Evolutionary conservation across 495 filamentous ascomycete genomes (phyloP), one percentile per base, ranked within the genome.

Genomic region (Aspergillus ellipticus): DNA sequence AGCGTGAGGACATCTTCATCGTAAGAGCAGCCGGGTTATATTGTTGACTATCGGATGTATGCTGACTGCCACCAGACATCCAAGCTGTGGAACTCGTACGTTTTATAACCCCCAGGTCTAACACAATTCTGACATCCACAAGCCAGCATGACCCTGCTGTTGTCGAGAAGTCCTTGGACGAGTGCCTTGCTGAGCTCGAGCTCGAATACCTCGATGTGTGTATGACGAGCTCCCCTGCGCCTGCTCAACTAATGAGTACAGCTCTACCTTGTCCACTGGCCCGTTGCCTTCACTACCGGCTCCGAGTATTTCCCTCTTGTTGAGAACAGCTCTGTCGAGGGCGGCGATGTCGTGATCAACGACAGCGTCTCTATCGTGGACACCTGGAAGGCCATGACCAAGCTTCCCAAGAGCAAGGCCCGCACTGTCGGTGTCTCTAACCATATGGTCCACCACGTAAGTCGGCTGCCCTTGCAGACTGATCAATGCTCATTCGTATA

Each of bases 181-280:
- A 70, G 28, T 77, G 73, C 46, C 70, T 79, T 43, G 67, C 74
- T 17, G 75, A 78, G 67, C 67, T 78, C 11, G 74, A 73, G 50
- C 69, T 79, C 31, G 75, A 78, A 10, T 79, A 79, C 62, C 72
- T 79, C 53, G 76, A 79, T 56, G 72, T 76, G 69, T 13, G 71
- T 42, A 3, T 49, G 1, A 1, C 21, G 4, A 24, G 1, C n/a
- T 26, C 4, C 49, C 11, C 3, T n/a, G 9, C 11, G 2, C 15
- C 16, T 33, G 9, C 26, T 6, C 15, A 11, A 31, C 56, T 59
- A 47, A 66, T 16, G 1, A 10, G 9, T n/a, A 1, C 46, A 74
- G 71, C 73, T 80, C 21, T 80, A 79, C 70, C 76, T 80, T 39
- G 72, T 80, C 46, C 77, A 80, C 72, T 80, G 73, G 73, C 77